Evolutionary conservation across 169 alveolate species (phyloP), one percentile per base, ranked within the genome.

Genomic region (Plasmodium malariae): DNA sequence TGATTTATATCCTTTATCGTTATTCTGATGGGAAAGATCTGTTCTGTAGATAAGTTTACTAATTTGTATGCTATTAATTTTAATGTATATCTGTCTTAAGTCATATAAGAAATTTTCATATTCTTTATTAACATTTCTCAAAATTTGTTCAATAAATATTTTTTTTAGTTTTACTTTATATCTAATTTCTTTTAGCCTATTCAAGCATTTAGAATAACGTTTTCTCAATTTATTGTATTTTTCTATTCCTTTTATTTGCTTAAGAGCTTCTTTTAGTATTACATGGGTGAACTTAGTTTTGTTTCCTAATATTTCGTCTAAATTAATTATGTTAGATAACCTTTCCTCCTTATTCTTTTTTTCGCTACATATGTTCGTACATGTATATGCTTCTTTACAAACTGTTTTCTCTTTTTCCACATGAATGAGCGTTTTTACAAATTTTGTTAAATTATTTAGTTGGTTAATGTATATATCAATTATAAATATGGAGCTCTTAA

Each of bases 91-190:
- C 9, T 54, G 32, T 7, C 43, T n/a, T 6, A 70, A 14, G 48
- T 70, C 83, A 1, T 43, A 19, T 17, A 70, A 9, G 19, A 43
- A 45, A 3, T 63, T 14, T 32, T 48, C 43, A 45, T 43, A 45
- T 54, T 70, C 83, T 1, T 24, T 70, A 43, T 45, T 70, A 17
- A 45, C 21, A 14, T 45, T 21, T 21, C 32, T 70, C 19, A 48
- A 43, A 6, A 70, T 21, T 7, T 48, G 4, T 32, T 70, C 40
- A 6, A 70, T 17, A n/a, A 48, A 70, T 48, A 45, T 45, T 19
- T 17, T 48, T 70, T 70, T 43, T 54, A 70, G 14, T 32, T 70
- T 43, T 17, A 70, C 28, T 6, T 70, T 70, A 30, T 45, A 26
- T 32, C 63, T 70, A n/a, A 70, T 26, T 43, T 3, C 26, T 43